These are phyloP conservation scores for Xerocomus brunneocitrinus DNA, from an alignment of 768 basidiomycete species.

Conservation along the genomic window DNA sequence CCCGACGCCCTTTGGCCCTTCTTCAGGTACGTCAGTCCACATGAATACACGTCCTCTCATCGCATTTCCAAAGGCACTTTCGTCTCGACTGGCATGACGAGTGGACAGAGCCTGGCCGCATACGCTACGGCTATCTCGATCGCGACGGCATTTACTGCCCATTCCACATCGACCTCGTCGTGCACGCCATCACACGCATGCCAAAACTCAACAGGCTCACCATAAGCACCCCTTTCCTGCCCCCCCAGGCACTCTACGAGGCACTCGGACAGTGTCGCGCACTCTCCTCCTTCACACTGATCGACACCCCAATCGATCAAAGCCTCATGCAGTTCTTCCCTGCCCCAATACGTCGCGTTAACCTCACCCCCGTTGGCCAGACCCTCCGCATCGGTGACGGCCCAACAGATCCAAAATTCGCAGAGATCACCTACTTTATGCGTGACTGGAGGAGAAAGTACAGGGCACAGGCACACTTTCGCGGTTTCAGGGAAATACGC, in stretches of 20 bases:
- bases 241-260: constrained; percentile 28
- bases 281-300: constrained; percentile 24
- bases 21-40: constrained; percentile 21
- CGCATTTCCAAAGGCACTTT: constrained; percentile 21
- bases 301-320: constrained; percentile 35
- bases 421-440: constrained; percentile 32
- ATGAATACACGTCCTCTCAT: not conserved
- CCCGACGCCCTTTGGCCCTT: constrained; percentile 28
- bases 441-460: constrained; percentile 35
- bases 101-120: constrained; percentile 34
- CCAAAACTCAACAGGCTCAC: constrained; percentile 29
- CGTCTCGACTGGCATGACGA: constrained; percentile 34
- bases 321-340: constrained; percentile 31
- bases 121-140: constrained; percentile 30
- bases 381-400: constrained; percentile 33
- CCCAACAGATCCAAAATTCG: constrained; percentile 28
- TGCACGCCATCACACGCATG: constrained; percentile 26
- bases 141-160: constrained; percentile 31
- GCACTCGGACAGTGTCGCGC: constrained; percentile 26
- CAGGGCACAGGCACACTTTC: constrained; percentile 28
- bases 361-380: constrained; percentile 32
- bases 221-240: constrained; percentile 29
- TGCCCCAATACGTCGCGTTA: constrained; percentile 22
- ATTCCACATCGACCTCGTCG: constrained; percentile 22
- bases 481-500: constrained; percentile 27